These are phyloP conservation scores for Lepidium sativum DNA, from an alignment of 345 rosid species.

Conservation along the genomic window DNA sequence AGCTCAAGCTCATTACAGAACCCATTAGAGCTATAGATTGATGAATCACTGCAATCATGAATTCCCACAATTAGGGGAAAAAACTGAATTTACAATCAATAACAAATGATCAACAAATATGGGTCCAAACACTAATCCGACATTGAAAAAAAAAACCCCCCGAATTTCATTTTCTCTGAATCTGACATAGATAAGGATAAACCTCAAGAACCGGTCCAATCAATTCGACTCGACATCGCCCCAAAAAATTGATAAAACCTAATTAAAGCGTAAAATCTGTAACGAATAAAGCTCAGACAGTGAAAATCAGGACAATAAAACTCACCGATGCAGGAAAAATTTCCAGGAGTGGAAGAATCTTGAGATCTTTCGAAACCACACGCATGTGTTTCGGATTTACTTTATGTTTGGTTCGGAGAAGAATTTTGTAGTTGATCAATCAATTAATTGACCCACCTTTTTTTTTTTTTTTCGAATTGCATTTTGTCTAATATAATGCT, in stretches of 20 bases:
- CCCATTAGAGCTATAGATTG: slow-evolving; percentile 24
- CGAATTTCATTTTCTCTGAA: background rate
- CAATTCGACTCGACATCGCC: background rate
- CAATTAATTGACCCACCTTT: slow-evolving; percentile 5
- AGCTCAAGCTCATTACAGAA: slow-evolving; percentile 31
- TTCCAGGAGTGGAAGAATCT: slow-evolving; percentile 2
- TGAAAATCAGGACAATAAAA: background rate
- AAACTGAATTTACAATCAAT: background rate
- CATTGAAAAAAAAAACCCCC: background rate
- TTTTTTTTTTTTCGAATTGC: background rate
- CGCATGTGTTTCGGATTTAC: slow-evolving; percentile 20
- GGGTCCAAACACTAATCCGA: slow-evolving; percentile 1
- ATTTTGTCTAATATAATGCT: background rate
- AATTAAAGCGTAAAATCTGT: background rate
- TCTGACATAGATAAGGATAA: slow-evolving; percentile 1
- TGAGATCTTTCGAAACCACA: slow-evolving; percentile 13
- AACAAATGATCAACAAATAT: background rate
- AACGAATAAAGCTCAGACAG: background rate
- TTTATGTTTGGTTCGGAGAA: background rate
- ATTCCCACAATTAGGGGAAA: background rate
- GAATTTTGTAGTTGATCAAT: slow-evolving; percentile 19
- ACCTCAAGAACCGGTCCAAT: background rate
- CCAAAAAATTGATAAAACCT: background rate
- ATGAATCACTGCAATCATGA: slow-evolving; percentile 11
- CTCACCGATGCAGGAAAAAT: slow-evolving; percentile 12